Evolutionary conservation across 345 rosid species (phyloP), one percentile per base, ranked within the genome.

Genomic region (Hirschfeldia incana): DNA sequence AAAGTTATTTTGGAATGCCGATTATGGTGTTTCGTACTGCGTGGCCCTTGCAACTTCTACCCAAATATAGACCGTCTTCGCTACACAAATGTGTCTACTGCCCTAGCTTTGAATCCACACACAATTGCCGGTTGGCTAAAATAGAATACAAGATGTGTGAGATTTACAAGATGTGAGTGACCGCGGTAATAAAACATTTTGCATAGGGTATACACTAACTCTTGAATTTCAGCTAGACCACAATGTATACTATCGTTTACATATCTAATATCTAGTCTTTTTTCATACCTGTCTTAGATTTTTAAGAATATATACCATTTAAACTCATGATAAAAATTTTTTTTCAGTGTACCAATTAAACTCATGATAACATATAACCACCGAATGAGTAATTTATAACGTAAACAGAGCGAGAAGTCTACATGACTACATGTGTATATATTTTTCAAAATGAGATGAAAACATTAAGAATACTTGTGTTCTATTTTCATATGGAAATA

Each of bases 21-120:
- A 36, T 39, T 75, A 66, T 33, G 61, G 39, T 21, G 5, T 30
- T 29, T 59, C 67, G 8, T 67, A 16, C 11, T 61, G 68, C 51
- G 60, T 76, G 67, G 73, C 59, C 73, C 73, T 76, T 28, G n/a
- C 4, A 39, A 11, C 15, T 76, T 16, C 67, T 42, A 29, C 67
- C 11, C 6, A 28, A 39, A n/a, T 21, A 32, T 74, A 30, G 67
- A 42, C 67, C 60, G 11, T 67, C 27, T 58, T 39, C 68, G 60
- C 4, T 58, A 34, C 37, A 34, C 8, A 34, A 34, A 69, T 51
- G 44, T 66, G 72, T 58, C 60, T 58, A 76, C 21, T 21, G 21
- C 73, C 8, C 37, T 34, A 34, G 37, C 37, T 8, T 34, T 34
- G 37, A 34, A 34, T 34, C 37, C 37, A 34, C 37, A 34, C 37